Evolutionary conservation across 495 filamentous ascomycete species (phyloP).

Genomic region (Aspergillus cavernicola): DNA sequence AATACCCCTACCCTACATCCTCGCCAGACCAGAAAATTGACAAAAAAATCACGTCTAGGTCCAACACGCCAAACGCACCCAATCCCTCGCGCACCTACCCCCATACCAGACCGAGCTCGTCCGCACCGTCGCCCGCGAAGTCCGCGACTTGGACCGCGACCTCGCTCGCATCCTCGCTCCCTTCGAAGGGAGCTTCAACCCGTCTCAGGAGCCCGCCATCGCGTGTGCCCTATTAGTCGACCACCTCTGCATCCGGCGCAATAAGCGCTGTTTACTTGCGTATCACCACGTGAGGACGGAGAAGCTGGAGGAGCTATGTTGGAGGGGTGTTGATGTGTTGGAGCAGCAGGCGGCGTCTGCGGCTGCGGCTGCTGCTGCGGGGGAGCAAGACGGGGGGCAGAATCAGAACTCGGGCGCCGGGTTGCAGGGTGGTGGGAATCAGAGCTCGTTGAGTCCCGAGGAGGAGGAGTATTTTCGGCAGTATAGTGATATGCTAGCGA

Average conservation of each 20-base stretch:
- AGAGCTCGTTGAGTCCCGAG: constrained; percentile 88
- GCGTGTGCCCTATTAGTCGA: constrained; percentile 88
- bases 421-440: constrained; percentile 45
- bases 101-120: constrained; percentile 93
- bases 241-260: constrained; percentile 90
- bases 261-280: constrained; percentile 93
- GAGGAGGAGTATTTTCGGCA: constrained; percentile 95
- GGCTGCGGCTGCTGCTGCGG: constrained; percentile 14
- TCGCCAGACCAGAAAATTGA: too few relatives aligned
- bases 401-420: constrained; percentile 20
- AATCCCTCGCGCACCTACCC: constrained; percentile 81
- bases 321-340: constrained; percentile 78
- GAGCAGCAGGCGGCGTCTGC: constrained; percentile 51
- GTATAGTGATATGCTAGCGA: constrained; percentile 87
- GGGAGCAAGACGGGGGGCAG: constrained; percentile 9
- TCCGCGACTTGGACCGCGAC: constrained; percentile 90
- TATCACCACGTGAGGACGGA: constrained; percentile 89
- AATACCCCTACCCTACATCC: too few relatives aligned
- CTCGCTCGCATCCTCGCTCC: constrained; percentile 75
- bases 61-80: constrained; percentile 95
- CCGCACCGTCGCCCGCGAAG: constrained; percentile 81
- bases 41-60: constrained; percentile 51
- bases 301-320: constrained; percentile 91
- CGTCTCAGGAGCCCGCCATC: constrained; percentile 74
- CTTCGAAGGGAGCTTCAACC: constrained; percentile 81